Evolutionary conservation across 2,329 filamentous ascomycete genomes (phyloP), one percentile per base, ranked within the genome.

Genomic region (Trichoderma semiorbis): DNA sequence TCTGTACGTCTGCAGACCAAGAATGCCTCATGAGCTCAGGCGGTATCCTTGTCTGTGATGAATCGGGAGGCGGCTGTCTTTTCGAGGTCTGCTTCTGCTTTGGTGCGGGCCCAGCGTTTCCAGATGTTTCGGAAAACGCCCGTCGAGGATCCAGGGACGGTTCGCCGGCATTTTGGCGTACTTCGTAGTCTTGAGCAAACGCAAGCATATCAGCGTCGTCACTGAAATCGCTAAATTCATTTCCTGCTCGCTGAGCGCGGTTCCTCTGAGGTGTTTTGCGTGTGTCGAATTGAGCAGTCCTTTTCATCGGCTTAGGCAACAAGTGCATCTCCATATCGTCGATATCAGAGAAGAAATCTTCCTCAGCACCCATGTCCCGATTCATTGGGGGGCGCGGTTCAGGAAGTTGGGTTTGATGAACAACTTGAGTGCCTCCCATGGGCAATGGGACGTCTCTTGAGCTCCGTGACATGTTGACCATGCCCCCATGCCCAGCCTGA

Each of bases 1-100:
- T 87, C 75, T 91, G 92, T 28, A 99, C 92, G 76, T 98, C 95
- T 57, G 88, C 85, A 18, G 95, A 98, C 96, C 97, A 99, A 5
- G 90, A 85, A 77, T 91, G 86, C 63, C 87, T 85, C 87, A 93
- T 91, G 76, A 88, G 79, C 67, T 87, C 84, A 1, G 84, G 79
- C 1, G 86, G 84, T 28, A 88, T 82, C 63, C 79, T 81, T n/a
- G 78, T 70, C 21, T 77, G 76, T 7, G 78, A 75, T 6, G 76
- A 55, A 3, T 70, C 69, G 6, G 77, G 71, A 21, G 72, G 76
- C 72, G 73, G 76, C 12, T 78, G 77, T 47, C 77, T 83, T 75
- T 81, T 84, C 3, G 78, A 74, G 4, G 74, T 28, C 4, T 75
- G 68, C 61, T 78, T 81, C 10, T 80, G 74, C 62, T 81, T 84